Evolutionary conservation across 805 yeast genomes (phyloP).

Genomic region (Sugiyamaella smithiae): DNA sequence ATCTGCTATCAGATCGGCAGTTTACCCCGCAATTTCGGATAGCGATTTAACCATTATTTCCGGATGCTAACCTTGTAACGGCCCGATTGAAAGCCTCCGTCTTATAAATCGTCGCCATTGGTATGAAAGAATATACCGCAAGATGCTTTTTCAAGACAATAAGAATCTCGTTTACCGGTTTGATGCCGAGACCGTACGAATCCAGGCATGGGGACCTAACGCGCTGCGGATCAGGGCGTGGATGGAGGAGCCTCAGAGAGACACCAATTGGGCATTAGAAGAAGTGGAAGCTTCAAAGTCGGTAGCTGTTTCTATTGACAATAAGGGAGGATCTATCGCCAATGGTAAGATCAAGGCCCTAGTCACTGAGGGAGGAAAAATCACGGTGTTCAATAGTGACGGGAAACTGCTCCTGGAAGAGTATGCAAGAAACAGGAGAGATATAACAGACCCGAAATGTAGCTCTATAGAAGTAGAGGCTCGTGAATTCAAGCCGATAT

Average conservation of each 20-base stretch:
- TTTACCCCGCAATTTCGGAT: too few relatives aligned
- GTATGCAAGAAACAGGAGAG: constrained; percentile 19
- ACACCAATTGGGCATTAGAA: constrained; percentile 20
- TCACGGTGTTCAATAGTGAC: constrained; percentile 13
- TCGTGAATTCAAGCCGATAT: constrained; percentile 20
- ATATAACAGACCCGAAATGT: constrained; percentile 22
- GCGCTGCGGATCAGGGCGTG: constrained; percentile 20
- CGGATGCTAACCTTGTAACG: too few relatives aligned
- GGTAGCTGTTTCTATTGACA: not conserved
- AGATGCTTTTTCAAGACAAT: constrained; percentile 13
- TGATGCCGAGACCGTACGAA: constrained; percentile 20
- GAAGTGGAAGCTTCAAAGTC: not conserved
- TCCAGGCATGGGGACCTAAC: constrained; percentile 23
- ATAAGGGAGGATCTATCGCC: constrained; percentile 3
- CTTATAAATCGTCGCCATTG: too few relatives aligned
- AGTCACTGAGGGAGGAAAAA: constrained; percentile 16
- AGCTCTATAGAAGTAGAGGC: constrained; percentile 22
- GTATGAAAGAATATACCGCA: too few relatives aligned
- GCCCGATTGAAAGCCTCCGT: too few relatives aligned
- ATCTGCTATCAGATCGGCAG: too few relatives aligned
- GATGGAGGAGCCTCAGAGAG: constrained; percentile 6
- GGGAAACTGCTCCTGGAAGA: constrained; percentile 22
- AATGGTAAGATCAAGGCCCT: constrained; percentile 22
- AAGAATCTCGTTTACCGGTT: constrained; percentile 13
- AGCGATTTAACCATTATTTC: too few relatives aligned